Base-by-base conservation (phyloP, 768 basidiomycete species). In the Boletus patriciae region DNA sequence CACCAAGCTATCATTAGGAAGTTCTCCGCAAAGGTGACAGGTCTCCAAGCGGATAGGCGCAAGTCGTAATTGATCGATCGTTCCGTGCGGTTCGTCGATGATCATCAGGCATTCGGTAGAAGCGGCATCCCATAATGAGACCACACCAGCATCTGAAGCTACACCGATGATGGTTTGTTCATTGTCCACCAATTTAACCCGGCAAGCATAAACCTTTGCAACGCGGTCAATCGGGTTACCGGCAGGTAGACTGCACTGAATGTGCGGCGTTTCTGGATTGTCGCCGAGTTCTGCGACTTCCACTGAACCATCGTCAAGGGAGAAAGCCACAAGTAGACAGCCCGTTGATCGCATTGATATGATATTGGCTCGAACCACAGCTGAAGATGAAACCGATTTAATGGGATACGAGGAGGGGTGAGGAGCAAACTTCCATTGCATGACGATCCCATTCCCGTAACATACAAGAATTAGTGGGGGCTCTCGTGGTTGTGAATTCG, bases 121-220 rank as follows among this genome's bases (percentile, higher is more conserved):
- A n/a, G 73, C 62, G 9, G 78, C 83, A 64, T 92, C 89, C 91
- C 90, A 93, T 13, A 93, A 63, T 0, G 91, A 88, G 21, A 92
- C 76, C 11, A 81, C 75, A 11, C 91, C 90, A 1, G 80, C 77
- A 49, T 84, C 80, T 3, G 89, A 87, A 18, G 83, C 82, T 13
- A 81, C 80, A 40, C 77, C 84, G 16, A 91, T 68, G 58, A 92
- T 76, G 16, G 84, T 68, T 19, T 79, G 80, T 15, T 71, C 71
- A 45, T 69, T 73, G 7, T 82, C 83, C 37, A 77, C 80, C 49
- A 88, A 65, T 50, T 82, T 79, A 46, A 81, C 69, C 45, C 72
- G 71, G 60, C 82, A 84, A 4, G 80, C 80, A 67, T 85, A 79
- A 21, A 82, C 78, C 58, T 74, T 77, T 43, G 78, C 72, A 31